Evolutionary conservation across 2,329 filamentous ascomycete species (phyloP).

Genomic region (Tolypocladium sp.): DNA sequence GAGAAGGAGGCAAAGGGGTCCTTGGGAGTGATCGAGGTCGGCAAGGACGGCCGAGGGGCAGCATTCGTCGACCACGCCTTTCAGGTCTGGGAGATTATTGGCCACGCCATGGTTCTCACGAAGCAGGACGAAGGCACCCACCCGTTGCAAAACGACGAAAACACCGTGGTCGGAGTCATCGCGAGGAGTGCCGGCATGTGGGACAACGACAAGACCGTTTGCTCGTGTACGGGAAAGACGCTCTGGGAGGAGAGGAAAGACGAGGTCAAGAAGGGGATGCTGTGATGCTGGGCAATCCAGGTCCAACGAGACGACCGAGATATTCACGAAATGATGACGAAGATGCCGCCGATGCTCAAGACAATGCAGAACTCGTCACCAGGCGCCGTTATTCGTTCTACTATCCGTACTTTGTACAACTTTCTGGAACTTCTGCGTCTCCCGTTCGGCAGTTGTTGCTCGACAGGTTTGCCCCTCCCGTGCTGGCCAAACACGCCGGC

Average conservation of each 20-base stretch:
- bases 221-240: constrained; percentile 95
- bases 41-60: constrained; percentile 64
- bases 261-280: constrained; percentile 82
- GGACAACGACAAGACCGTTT: constrained; percentile 98
- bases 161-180: constrained; percentile 88
- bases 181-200: constrained; percentile 94
- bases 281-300: constrained; percentile 37
- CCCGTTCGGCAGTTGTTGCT: neutral
- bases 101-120: constrained; percentile 81
- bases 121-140: constrained; percentile 43
- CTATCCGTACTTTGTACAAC: no score
- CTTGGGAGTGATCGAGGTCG: constrained; percentile 69
- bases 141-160: constrained; percentile 62
- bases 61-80: constrained; percentile 75
- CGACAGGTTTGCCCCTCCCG: neutral
- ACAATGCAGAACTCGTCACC: neutral
- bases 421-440: neutral
- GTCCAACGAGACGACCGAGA: neutral
- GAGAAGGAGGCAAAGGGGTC: constrained; percentile 37
- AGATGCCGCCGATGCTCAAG: neutral
- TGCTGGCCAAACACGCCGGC: neutral
- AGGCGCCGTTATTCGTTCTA: neutral
- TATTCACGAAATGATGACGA: neutral
- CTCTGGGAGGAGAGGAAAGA: constrained; percentile 95
- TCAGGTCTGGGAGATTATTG: constrained; percentile 93